Base-by-base conservation (phyloP, 1,284 basidiomycete genomes). In the Heterobasidion irregulare region DNA sequence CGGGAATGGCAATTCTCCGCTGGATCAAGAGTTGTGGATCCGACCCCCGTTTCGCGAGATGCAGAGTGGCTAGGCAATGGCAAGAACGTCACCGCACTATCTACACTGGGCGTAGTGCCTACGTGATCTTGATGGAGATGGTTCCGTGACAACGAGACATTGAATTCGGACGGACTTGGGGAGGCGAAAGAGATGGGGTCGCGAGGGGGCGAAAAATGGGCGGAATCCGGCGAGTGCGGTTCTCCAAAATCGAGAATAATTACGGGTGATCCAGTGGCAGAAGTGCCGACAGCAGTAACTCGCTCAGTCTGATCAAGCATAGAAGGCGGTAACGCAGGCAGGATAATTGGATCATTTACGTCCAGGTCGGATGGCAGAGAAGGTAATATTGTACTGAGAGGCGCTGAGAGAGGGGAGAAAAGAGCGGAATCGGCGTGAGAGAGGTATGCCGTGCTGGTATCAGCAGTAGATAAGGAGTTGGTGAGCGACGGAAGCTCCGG, bases 111-210 rank as follows among this genome's bases (percentile, higher is more conserved):
- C 16, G 26, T 12, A 10, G 26, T 16, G 18, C 18, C 46, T 13
- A 47, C 3, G 18, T 16, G 16, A 47, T 16, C 26, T 52, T 57
- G 41, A 15, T 51, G 3, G 47, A 34, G 18, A 33, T 47, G 50
- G 49, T 44, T 32, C 49, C 52, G 41, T 19, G 59, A 45, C 16
- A 50, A 44, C 8, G 48, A 58, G 26, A 61, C 53, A 6, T 52
- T 55, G 52, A 66, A 63, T 48, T 63, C 64, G 52, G 68, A 70
- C n/a, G 66, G 63, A 15, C 62, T 62, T 33, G 69, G 70, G n/a
- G 69, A 70, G 34, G 65, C 59, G 8, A 68, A 59, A 49, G 60
- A 15, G 32, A 56, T 57, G 53, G 59, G 8, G 53, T 57, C 54
- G 15, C 53, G 41, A 9, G 47, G 41, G 13, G 60, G 57, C 10